Conservation (phyloP, 768 basidiomycete genomes). For the Termitomyces sp. region DNA sequence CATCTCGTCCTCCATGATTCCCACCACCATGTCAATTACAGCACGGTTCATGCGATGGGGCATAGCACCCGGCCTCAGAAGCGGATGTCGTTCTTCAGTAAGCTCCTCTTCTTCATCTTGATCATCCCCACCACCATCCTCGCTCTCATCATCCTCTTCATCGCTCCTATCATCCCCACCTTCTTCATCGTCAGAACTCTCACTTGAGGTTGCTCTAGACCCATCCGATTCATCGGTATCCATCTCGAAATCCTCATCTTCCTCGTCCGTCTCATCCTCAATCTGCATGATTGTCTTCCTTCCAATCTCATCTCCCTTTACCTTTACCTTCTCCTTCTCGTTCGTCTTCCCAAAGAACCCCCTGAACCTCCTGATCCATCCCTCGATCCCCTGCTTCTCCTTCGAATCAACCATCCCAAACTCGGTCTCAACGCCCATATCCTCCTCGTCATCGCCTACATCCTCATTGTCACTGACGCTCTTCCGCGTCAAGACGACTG, state of each 20-base stretch:
- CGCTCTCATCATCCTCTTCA: conserved; percentile 9
- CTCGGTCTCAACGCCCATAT: conserved; percentile 52
- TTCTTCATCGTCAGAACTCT: conserved; percentile 19
- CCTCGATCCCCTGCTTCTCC: conserved; percentile 59
- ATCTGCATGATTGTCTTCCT: conserved; percentile 26
- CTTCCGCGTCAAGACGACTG: conserved; percentile 47
- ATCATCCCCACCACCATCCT: conserved; percentile 19
- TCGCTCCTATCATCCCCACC: neutral
- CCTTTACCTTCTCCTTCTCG: neutral
- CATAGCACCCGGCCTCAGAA: conserved; percentile 62
- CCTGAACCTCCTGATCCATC: conserved; percentile 59
- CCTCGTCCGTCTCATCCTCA: conserved; percentile 40
- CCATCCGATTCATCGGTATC: conserved; percentile 30
- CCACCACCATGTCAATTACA: conserved; percentile 59
- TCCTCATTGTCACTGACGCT: conserved; percentile 11
- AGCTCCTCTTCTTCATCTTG: conserved; percentile 40
- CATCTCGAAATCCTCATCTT: conserved; percentile 38
- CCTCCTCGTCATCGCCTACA: conserved; percentile 26
- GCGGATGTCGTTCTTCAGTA: conserved; percentile 51
- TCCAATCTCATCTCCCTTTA: neutral
- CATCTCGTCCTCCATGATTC: conserved; percentile 53
- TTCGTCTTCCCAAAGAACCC: conserved; percentile 48
- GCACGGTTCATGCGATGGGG: conserved; percentile 58
- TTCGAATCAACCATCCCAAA: conserved; percentile 69
- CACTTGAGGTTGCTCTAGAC: conserved; percentile 24